A percentile compares a stretch with the other conserved stretches of the same genome.
Evolutionary conservation across 1,139 yeast genomes (phyloP).

Genomic region (Debaryomyces robertsiae): DNA sequence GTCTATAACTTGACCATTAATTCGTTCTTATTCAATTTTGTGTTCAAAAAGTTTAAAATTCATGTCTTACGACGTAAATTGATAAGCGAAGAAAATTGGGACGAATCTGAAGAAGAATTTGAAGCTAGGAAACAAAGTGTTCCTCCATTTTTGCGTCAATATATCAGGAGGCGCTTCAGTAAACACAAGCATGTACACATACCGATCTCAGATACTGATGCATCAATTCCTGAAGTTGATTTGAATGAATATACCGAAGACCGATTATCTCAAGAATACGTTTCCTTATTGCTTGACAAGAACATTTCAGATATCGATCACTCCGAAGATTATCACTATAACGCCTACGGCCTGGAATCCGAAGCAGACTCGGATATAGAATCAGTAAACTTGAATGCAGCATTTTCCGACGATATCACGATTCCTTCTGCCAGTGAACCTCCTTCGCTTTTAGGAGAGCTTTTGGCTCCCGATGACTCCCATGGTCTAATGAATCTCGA

Average conservation of each 20-base stretch:
- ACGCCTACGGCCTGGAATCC: slow-evolving; percentile 24
- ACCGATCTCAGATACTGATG: too few relatives aligned
- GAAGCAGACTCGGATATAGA: slow-evolving; percentile 26
- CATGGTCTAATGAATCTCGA: slow-evolving; percentile 30
- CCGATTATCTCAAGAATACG: slow-evolving; percentile 25
- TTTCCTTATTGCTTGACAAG: slow-evolving; percentile 26
- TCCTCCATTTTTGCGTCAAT: slow-evolving; percentile 31
- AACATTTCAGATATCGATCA: slow-evolving; percentile 49
- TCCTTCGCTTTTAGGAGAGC: slow-evolving; percentile 23
- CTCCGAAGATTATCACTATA: slow-evolving; percentile 38
- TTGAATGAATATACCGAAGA: slow-evolving; percentile 29
- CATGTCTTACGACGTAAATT: slow-evolving; percentile 7
- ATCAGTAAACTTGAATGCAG: slow-evolving; percentile 11
- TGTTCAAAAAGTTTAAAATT: slow-evolving; percentile 1
- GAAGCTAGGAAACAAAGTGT: slow-evolving; percentile 24
- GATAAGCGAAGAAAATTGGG: neutral
- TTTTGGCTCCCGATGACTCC: slow-evolving; percentile 35
- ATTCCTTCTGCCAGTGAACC: too few relatives aligned
- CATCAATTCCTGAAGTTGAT: slow-evolving; percentile 8
- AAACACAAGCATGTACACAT: too few relatives aligned
- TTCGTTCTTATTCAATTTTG: slow-evolving; percentile 12
- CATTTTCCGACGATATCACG: neutral
- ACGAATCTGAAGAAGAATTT: slow-evolving; percentile 26
- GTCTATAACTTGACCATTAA: slow-evolving; percentile 23
- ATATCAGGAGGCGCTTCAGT: slow-evolving; percentile 1